Conservation (phyloP, 495 filamentous ascomycete species). For the Margaritispora aquatica region DNA sequence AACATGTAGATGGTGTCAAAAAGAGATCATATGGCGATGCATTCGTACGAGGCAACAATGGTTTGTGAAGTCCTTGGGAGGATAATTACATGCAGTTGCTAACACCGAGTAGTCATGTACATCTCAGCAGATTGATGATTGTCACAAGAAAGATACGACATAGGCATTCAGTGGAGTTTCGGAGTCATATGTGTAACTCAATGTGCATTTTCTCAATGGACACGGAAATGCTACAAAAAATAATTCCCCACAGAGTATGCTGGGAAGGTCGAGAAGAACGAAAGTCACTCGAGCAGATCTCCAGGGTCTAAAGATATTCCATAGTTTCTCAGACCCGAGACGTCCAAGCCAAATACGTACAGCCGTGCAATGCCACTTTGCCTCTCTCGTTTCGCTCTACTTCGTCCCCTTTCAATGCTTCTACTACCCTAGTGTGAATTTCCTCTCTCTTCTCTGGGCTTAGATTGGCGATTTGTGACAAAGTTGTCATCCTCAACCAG, state of each 20-base stretch:
- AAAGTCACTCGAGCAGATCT: no score
- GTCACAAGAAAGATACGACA: background rate
- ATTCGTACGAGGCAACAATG: constrained; percentile 95
- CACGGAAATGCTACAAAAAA: no score
- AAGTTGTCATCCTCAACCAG: constrained; percentile 45
- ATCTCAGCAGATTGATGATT: constrained; percentile 58
- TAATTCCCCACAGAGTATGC: no score
- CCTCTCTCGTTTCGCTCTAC: constrained; percentile 42
- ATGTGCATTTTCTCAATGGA: no score
- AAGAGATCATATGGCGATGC: constrained; percentile 86
- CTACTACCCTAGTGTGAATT: constrained; percentile 35
- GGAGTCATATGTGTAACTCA: background rate
- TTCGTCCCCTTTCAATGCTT: constrained; percentile 29
- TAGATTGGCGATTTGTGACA: constrained; percentile 54
- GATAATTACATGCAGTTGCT: background rate
- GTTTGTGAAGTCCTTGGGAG: constrained; percentile 39
- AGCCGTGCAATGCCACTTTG: constrained; percentile 44
- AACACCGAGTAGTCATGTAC: constrained; percentile 54
- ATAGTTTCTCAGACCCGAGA: constrained; percentile 33
- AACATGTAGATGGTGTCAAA: constrained; percentile 78
- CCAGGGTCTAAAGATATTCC: no score
- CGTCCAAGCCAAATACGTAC: constrained; percentile 44
- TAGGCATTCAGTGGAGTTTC: constrained; percentile 5
- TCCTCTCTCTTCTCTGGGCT: constrained; percentile 42
- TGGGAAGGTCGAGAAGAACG: no score